These are phyloP conservation scores for Endotrypanum monterogeii DNA, from an alignment of 208 protist species.

Conservation along the genomic window DNA sequence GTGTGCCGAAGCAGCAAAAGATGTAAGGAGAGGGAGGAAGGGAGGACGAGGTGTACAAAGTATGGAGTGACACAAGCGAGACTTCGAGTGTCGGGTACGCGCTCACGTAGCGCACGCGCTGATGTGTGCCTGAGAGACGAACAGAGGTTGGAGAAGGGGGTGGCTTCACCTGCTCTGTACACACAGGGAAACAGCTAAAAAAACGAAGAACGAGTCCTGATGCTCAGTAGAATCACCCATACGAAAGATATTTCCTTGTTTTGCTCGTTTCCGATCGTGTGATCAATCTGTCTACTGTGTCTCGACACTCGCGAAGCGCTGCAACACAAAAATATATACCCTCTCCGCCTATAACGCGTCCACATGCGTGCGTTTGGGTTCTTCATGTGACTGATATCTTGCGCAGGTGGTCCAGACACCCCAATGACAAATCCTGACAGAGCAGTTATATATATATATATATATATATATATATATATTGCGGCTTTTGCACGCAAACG, in stretches of 20 bases:
- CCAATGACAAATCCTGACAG: neutral
- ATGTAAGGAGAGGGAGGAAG: neutral
- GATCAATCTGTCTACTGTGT: too few species aligned
- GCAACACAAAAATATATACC: neutral
- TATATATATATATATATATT: neutral
- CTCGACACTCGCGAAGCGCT: neutral
- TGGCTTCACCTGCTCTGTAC: neutral
- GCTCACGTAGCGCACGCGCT: neutral
- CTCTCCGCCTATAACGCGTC: neutral
- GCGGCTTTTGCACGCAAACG: neutral
- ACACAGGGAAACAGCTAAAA: too few species aligned
- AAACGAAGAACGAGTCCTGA: too few species aligned
- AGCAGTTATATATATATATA: neutral
- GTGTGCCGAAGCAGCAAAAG: neutral
- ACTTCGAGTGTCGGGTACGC: neutral
- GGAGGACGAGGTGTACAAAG: neutral
- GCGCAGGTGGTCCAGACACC: too few species aligned
- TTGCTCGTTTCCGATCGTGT: too few species aligned
- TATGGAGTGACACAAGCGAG: neutral
- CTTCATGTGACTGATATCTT: neutral
- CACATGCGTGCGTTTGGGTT: neutral
- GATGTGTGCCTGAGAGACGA: neutral
- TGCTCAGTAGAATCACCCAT: too few species aligned
- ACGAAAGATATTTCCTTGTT: too few species aligned
- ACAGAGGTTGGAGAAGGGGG: neutral